phyloP scores from a whole-genome alignment of 768 basidiomycete genomes.

The Pleurotus ostreatus region DNA sequence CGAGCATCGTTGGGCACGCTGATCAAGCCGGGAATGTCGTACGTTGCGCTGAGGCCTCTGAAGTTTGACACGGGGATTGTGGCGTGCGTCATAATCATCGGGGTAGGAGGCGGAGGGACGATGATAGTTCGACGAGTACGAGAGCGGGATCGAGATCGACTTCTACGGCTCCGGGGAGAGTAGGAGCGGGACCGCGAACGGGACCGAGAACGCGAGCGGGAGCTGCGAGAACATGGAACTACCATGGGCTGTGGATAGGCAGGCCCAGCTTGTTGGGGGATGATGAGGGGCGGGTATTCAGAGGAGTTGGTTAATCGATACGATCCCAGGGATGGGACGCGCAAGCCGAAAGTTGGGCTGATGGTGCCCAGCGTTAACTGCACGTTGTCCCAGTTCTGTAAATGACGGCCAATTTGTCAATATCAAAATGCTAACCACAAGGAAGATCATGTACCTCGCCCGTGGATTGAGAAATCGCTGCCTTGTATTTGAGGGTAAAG shows the following conservation, averaged over 20 bases:
- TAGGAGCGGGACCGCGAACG: not conserved
- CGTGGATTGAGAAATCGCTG: conserved; percentile 34
- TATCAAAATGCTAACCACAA: not conserved
- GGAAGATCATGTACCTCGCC: conserved; percentile 30
- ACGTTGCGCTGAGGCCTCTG: conserved; percentile 23
- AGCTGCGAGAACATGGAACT: not conserved
- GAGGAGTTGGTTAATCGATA: conserved; percentile 29
- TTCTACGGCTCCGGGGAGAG: not conserved
- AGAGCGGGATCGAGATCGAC: not conserved
- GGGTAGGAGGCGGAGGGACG: not conserved
- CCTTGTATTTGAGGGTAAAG: conserved; percentile 36
- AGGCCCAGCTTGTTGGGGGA: not conserved
- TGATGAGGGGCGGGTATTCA: too few species aligned
- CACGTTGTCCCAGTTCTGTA: conserved; percentile 38
- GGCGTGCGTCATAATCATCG: not conserved
- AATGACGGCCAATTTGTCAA: not conserved
- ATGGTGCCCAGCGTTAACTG: conserved; percentile 40
- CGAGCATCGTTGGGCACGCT: conserved; percentile 22
- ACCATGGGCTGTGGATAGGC: not conserved
- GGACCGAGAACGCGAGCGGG: not conserved
- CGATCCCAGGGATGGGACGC: conserved; percentile 29
- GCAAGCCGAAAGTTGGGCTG: conserved; percentile 35
- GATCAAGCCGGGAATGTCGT: conserved; percentile 21
- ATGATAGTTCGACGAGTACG: not conserved
- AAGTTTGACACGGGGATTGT: not conserved